Percentiles rank a stretch among this genome's conserved stretches.
phyloP scores from a whole-genome alignment of 805 yeast genomes.

The Zygoascus tannicola region DNA sequence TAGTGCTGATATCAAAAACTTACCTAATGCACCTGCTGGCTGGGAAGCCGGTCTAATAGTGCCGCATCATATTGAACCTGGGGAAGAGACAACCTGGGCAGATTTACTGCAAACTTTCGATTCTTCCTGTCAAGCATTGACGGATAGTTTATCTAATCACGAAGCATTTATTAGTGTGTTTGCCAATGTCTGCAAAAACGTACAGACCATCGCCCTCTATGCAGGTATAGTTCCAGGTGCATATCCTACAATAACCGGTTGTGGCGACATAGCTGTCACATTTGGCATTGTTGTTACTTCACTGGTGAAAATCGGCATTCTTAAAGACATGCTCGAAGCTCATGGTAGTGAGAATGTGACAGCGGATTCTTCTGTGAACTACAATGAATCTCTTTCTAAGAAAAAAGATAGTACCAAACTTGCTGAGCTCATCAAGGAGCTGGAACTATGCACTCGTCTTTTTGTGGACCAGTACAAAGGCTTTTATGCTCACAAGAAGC shows the following conservation, averaged over 20 bases:
- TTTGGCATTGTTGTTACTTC: slow-evolving; percentile 15
- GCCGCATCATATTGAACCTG: background rate
- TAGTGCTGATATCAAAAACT: background rate
- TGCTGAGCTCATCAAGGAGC: background rate
- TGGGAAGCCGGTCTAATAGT: slow-evolving; percentile 4
- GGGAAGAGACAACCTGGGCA: slow-evolving; percentile 2
- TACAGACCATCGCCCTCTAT: slow-evolving; percentile 14
- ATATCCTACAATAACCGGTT: slow-evolving; percentile 12
- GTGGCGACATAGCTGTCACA: slow-evolving; percentile 11
- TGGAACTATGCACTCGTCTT: background rate
- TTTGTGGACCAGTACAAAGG: slow-evolving; percentile 2
- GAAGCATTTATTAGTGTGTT: slow-evolving; percentile 4
- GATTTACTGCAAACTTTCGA: background rate
- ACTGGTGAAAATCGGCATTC: slow-evolving; percentile 14
- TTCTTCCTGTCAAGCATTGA: background rate
- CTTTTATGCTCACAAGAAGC: background rate
- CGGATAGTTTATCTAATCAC: background rate
- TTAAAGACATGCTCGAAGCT: slow-evolving; percentile 9
- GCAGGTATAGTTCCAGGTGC: slow-evolving; percentile 20
- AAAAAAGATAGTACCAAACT: background rate
- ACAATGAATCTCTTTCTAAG: too few species aligned
- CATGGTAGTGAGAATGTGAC: too few species aligned
- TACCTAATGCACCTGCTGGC: background rate
- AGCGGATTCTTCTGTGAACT: too few species aligned
- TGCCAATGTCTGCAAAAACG: slow-evolving; percentile 7